Percentiles rank a stretch among this genome's conserved stretches.
These are phyloP conservation scores for Syzygium aromaticum DNA, from an alignment of 345 rosid genomes.

Conservation along the genomic window DNA sequence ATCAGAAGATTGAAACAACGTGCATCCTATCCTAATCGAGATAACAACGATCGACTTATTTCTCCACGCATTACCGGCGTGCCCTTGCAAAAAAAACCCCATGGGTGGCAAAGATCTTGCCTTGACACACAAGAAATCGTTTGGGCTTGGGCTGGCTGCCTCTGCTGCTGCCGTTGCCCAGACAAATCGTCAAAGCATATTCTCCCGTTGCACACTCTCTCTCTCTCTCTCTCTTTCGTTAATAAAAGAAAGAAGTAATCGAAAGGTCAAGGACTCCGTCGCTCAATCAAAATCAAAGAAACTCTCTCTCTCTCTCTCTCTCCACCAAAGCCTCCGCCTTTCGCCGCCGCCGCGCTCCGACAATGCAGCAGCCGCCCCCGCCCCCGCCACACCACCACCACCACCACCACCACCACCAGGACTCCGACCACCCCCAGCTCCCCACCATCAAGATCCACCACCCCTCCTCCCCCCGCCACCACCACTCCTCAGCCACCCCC, in stretches of 20 bases:
- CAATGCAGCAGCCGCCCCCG: background rate
- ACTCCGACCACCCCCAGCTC: conserved; percentile 46
- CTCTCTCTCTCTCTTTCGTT: background rate
- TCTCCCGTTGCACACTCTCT: background rate
- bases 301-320: background rate
- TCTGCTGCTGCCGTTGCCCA: background rate
- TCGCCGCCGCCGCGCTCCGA: background rate
- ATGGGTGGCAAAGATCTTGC: background rate
- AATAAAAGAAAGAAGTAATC: background rate
- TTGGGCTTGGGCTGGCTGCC: background rate
- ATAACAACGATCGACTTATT: fast-evolving
- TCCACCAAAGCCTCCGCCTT: background rate
- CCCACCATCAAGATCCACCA: conserved; percentile 75
- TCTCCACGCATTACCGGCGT: background rate
- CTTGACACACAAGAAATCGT: background rate
- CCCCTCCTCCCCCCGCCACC: conserved; percentile 30
- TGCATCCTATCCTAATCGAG: fast-evolving
- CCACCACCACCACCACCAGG: conserved; percentile 4
- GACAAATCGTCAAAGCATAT: background rate
- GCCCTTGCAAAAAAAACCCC: background rate
- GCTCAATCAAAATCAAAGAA: background rate
- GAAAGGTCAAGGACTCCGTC: background rate
- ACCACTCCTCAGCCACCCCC: conserved; percentile 45
- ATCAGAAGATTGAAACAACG: background rate
- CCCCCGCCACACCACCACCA: background rate